phyloP scores from a whole-genome alignment of 2,329 filamentous ascomycete genomes.

The Pseudocercospora musae region DNA sequence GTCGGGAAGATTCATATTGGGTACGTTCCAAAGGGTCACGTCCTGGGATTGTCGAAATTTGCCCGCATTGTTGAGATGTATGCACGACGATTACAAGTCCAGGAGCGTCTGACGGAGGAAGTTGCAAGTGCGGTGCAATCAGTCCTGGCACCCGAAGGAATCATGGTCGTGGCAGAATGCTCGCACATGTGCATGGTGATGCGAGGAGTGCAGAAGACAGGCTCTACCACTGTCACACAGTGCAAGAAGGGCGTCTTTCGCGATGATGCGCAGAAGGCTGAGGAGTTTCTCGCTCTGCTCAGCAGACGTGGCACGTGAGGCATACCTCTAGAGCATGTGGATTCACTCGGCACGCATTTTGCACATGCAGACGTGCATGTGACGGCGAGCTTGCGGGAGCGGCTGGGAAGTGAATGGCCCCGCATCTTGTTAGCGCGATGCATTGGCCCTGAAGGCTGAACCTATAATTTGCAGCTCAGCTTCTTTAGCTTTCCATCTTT shows the following conservation, averaged over 20 bases:
- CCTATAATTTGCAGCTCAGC: not conserved
- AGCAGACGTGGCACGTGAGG: not conserved
- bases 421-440: not conserved
- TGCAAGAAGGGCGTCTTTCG: slow-evolving; percentile 95
- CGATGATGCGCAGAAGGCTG: slow-evolving; percentile 83
- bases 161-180: slow-evolving; percentile 95
- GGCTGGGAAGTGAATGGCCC: not conserved
- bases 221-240: slow-evolving; percentile 86
- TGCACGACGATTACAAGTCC: slow-evolving; percentile 84
- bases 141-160: slow-evolving; percentile 86
- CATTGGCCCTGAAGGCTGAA: not conserved
- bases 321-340: too few relatives aligned
- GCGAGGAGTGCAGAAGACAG: slow-evolving; percentile 93
- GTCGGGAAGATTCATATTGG: slow-evolving; percentile 74
- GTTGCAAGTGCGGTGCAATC: slow-evolving; percentile 92
- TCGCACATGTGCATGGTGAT: slow-evolving; percentile 98
- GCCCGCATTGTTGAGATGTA: slow-evolving; percentile 98
- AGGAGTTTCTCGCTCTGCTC: slow-evolving; percentile 75
- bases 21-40: slow-evolving; percentile 81
- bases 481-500: not conserved
- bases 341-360: too few relatives aligned
- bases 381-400: too few relatives aligned
- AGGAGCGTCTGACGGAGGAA: slow-evolving; percentile 93
- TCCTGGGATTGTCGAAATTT: slow-evolving; percentile 89
- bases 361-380: too few relatives aligned